Evolutionary conservation across 805 yeast genomes (phyloP), one percentile per base, ranked within the genome.

Genomic region (Starmera amethionina): DNA sequence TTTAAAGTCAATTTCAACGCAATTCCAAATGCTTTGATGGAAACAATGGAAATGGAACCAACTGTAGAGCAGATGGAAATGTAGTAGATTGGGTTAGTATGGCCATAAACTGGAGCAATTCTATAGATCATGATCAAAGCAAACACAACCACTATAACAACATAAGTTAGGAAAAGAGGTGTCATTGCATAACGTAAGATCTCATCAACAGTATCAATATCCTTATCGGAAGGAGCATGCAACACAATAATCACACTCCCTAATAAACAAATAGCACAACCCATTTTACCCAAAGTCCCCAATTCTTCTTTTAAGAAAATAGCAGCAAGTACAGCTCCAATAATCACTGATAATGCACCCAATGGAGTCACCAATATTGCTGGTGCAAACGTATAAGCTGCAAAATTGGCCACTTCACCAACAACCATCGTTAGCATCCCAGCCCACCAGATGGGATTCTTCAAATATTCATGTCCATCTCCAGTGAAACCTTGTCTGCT

Each of bases 181-280:
- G 76, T 76, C 45, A 78, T 70, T 9, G 96, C 96, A 54, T 85
- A 86, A 8, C 68, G 66, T 55, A 87, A 66, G 45, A 88, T 86
- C 62, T 87, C 96, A 58, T 87, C 95, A 34, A 87, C 93, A 0
- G 96, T 87, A 46, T 74, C 69, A 43, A 87, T 79, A 47, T 87
- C 95, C 61, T 82, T 84, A 61, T 87, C 96, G n/a, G 88, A 86
- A 22, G 96, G 96, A 27, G 96, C 96, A 56, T 87, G 96, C 43
- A 87, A 65, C 18, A 87, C 88, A 44, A 87, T 88, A 43, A 87
- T 82, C 16, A 87, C 87, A 2, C 94, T 79, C 1, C 96, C 96
- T 56, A 88, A 69, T 39, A 87, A 62, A 58, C 96, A 87, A 40
- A 86, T 82, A 25, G 95, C 94, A 64, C 96, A 88, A 3, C 96